A percentile compares a stretch with the other conserved stretches of the same genome.
phyloP scores from a whole-genome alignment of 1,284 basidiomycete species.

The Ustilago crameri region DNA sequence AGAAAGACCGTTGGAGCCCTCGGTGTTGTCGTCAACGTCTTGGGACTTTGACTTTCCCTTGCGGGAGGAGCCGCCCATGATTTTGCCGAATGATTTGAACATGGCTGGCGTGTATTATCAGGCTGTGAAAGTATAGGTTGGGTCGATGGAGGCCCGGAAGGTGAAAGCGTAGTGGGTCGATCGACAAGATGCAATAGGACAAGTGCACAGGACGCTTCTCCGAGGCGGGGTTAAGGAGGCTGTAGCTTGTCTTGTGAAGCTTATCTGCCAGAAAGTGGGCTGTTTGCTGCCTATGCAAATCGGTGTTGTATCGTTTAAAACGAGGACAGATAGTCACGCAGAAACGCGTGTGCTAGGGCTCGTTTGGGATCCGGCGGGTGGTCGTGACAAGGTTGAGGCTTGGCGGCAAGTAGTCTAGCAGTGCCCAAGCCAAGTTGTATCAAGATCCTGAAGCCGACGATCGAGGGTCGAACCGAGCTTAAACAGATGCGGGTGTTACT shows the following conservation, averaged over 20 bases:
- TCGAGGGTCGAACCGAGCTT: conserved; percentile 15
- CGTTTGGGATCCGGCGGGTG: background rate
- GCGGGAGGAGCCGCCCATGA: conserved; percentile 64
- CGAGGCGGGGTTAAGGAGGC: too few species aligned
- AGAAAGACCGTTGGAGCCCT: conserved; percentile 28
- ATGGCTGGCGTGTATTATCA: conserved; percentile 34
- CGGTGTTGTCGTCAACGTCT: conserved; percentile 38
- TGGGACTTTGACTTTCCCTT: conserved; percentile 59
- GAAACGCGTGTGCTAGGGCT: background rate
- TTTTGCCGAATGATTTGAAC: conserved; percentile 65
- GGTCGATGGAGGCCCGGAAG: background rate
- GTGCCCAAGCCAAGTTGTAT: background rate
- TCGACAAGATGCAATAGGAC: background rate
- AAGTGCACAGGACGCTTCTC: too few species aligned
- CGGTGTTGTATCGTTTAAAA: background rate
- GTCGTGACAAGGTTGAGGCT: conserved; percentile 2
- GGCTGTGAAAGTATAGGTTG: background rate
- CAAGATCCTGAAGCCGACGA: conserved; percentile 7
- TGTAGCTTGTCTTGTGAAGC: background rate
- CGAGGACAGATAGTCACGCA: background rate
- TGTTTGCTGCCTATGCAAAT: background rate
- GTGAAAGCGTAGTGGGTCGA: background rate
- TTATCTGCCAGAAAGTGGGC: background rate
- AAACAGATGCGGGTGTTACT: conserved; percentile 5
- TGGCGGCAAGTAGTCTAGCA: background rate